phyloP scores from a whole-genome alignment of 1,139 yeast genomes.

The Williopsis jadinii region DNA sequence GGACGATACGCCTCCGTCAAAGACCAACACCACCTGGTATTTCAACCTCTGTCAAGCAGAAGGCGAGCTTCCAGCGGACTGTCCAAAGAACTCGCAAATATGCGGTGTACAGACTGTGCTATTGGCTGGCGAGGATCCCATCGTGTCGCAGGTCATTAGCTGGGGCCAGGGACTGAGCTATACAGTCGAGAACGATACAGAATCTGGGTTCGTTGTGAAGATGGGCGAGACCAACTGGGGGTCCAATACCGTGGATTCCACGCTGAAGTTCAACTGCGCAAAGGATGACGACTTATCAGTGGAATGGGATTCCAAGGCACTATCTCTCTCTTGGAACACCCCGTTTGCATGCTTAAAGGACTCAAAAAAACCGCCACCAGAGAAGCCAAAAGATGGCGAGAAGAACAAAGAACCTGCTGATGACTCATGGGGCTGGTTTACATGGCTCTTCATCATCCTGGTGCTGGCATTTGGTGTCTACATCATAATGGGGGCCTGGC shows the following conservation, averaged over 20 bases:
- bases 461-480: slow-evolving; percentile 65
- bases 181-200: slow-evolving; percentile 24
- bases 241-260: slow-evolving; percentile 41
- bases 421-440: slow-evolving; percentile 69
- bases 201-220: slow-evolving; percentile 37
- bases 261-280: slow-evolving; percentile 46
- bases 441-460: slow-evolving; percentile 64
- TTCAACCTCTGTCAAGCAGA: slow-evolving; percentile 59
- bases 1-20: slow-evolving; percentile 72
- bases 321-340: slow-evolving; percentile 29
- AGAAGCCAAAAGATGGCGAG: slow-evolving; percentile 17
- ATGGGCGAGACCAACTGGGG: slow-evolving; percentile 74
- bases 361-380: slow-evolving; percentile 18
- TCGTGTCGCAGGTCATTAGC: slow-evolving; percentile 52
- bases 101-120: slow-evolving; percentile 56
- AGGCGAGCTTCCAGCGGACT: slow-evolving; percentile 33
- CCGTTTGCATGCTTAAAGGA: slow-evolving; percentile 36
- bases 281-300: slow-evolving; percentile 30
- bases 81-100: slow-evolving; percentile 64
- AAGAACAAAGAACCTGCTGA: slow-evolving; percentile 25
- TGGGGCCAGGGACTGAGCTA: slow-evolving; percentile 31
- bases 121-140: slow-evolving; percentile 35
- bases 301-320: slow-evolving; percentile 29
- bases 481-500: slow-evolving; percentile 76
- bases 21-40: slow-evolving; percentile 56